These are phyloP conservation scores for Microdochium trichocladiopsis DNA, from an alignment of 2,329 filamentous ascomycete species.

Conservation along the genomic window DNA sequence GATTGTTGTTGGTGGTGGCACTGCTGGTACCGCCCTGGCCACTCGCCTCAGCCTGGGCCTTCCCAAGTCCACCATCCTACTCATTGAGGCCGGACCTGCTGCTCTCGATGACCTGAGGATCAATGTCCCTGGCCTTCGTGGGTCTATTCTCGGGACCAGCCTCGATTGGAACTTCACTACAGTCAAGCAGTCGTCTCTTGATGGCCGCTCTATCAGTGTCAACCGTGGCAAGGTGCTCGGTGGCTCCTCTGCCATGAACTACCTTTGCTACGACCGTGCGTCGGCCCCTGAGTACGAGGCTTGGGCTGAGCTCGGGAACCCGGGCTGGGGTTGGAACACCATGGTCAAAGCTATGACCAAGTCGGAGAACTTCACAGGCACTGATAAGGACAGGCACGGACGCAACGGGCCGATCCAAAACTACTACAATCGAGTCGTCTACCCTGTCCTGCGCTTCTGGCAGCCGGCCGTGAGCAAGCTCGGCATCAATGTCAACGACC, in stretches of 20 bases:
- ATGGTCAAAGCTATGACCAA: constrained; percentile 34
- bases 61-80: constrained; percentile 17
- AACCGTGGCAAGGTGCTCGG: constrained; percentile 41
- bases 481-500: constrained; percentile 1
- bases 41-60: constrained; percentile 22
- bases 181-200: constrained; percentile 28
- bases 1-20: constrained; percentile 26
- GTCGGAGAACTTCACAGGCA: constrained; percentile 26
- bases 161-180: constrained; percentile 38
- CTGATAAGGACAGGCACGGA: constrained; percentile 26
- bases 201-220: constrained; percentile 29
- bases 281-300: constrained; percentile 21
- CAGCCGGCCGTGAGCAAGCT: constrained; percentile 17
- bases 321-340: constrained; percentile 23
- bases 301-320: constrained; percentile 25
- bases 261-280: constrained; percentile 22
- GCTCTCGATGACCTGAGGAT: constrained; percentile 20
- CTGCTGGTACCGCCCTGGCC: constrained; percentile 23
- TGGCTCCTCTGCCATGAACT: constrained; percentile 33
- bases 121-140: constrained; percentile 22
- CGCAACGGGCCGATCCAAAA: constrained; percentile 24
- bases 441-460: constrained; percentile 12
- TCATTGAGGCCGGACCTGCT: constrained; percentile 20
- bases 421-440: constrained; percentile 14
- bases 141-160: constrained; percentile 14